Evolutionary conservation across 2,329 filamentous ascomycete genomes (phyloP).

Genomic region (Arthrobotrys conoides): DNA sequence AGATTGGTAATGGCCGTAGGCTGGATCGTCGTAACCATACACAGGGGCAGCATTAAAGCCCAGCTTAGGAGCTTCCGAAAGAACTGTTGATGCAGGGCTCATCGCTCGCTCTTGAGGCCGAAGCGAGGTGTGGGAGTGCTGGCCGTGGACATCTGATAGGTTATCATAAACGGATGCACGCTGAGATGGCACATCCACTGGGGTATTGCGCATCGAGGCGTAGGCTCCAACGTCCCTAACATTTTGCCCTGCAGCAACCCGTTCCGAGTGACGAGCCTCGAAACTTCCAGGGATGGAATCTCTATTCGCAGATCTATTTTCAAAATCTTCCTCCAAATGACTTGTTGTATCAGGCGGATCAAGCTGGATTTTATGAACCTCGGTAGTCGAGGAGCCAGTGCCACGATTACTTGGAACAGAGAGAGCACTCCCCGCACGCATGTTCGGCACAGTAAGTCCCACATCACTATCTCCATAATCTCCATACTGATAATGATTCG

Average conservation of each 20-base stretch:
- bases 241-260: slow-evolving; percentile 61
- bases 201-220: slow-evolving; percentile 64
- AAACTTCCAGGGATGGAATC: slow-evolving; percentile 56
- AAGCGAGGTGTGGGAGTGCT: slow-evolving; percentile 67
- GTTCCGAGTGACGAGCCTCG: slow-evolving; percentile 52
- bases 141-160: slow-evolving; percentile 61
- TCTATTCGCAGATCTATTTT: slow-evolving; percentile 34
- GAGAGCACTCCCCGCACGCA: slow-evolving; percentile 33
- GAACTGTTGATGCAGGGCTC: slow-evolving; percentile 66
- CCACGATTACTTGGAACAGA: slow-evolving; percentile 45
- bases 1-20: slow-evolving; percentile 75
- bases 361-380: slow-evolving; percentile 51
- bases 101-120: slow-evolving; percentile 72
- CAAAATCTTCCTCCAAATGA: slow-evolving; percentile 42
- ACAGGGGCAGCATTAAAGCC: slow-evolving; percentile 79
- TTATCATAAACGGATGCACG: slow-evolving; percentile 63
- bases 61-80: slow-evolving; percentile 72
- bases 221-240: slow-evolving; percentile 64
- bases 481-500: slow-evolving; percentile 27
- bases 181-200: slow-evolving; percentile 62
- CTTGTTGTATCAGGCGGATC: slow-evolving; percentile 53
- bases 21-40: slow-evolving; percentile 79
- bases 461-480: slow-evolving; percentile 49
- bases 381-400: slow-evolving; percentile 38
- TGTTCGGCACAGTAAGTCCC: slow-evolving; percentile 28